These are phyloP conservation scores for Metschnikowia santaceciliae DNA, from an alignment of 805 yeast genomes.

Conservation along the genomic window DNA sequence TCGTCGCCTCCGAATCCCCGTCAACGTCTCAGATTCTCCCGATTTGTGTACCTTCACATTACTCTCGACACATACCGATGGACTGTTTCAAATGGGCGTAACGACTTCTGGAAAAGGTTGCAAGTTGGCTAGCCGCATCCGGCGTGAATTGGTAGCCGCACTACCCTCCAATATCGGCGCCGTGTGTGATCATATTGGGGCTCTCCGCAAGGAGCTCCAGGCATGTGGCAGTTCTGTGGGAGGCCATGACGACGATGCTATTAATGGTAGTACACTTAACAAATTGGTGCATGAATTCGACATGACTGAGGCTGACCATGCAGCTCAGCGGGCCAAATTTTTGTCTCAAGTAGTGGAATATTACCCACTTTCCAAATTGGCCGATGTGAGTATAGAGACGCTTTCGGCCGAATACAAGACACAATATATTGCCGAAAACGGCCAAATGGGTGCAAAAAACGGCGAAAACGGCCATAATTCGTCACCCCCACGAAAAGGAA, in stretches of 20 bases:
- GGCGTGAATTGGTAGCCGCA: constrained; percentile 61
- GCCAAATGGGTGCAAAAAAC: not conserved
- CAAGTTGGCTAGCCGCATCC: constrained; percentile 73
- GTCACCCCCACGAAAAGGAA: constrained; percentile 33
- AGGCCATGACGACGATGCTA: constrained; percentile 65
- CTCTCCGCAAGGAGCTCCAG: constrained; percentile 53
- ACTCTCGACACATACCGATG: constrained; percentile 65
- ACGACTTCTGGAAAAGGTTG: constrained; percentile 90
- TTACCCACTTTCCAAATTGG: constrained; percentile 68
- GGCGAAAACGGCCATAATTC: constrained; percentile 7
- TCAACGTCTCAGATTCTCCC: constrained; percentile 73
- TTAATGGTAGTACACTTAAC: constrained; percentile 58
- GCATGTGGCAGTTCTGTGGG: constrained; percentile 51
- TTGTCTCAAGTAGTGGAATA: constrained; percentile 86
- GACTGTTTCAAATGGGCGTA: constrained; percentile 76
- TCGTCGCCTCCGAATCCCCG: constrained; percentile 64
- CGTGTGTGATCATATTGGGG: constrained; percentile 67
- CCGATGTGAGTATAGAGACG: constrained; percentile 56
- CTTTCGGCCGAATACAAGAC: constrained; percentile 40
- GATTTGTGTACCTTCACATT: constrained; percentile 72
- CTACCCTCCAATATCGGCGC: constrained; percentile 70
- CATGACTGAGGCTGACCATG: constrained; percentile 48
- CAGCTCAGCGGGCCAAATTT: constrained; percentile 71
- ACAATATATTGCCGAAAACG: constrained; percentile 6
- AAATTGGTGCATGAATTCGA: constrained; percentile 56